These are phyloP conservation scores for Medicago ruthenica DNA, from an alignment of 306 rosid genomes.

Conservation along the genomic window DNA sequence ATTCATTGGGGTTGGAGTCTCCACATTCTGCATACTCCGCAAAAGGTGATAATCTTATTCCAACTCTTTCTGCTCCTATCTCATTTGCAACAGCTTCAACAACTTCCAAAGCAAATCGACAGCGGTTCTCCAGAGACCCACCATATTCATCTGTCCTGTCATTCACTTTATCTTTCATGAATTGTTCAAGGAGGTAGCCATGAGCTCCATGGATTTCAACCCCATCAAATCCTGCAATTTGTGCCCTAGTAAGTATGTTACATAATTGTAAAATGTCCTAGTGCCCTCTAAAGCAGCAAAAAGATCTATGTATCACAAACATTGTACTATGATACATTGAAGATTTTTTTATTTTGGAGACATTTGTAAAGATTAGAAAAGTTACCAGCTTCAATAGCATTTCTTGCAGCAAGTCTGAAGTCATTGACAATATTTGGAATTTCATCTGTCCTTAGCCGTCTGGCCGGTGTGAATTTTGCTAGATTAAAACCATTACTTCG, in stretches of 20 bases:
- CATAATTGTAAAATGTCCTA: neutral
- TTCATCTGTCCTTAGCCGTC: constrained; percentile 57
- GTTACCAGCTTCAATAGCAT: constrained; percentile 68
- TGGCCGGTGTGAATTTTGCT: constrained; percentile 56
- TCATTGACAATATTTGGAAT: constrained; percentile 57
- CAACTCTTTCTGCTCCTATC: constrained; percentile 3
- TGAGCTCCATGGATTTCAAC: constrained; percentile 78
- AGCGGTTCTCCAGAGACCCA: neutral
- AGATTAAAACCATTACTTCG: constrained; percentile 23
- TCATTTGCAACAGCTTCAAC: constrained; percentile 13
- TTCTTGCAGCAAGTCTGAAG: constrained; percentile 53
- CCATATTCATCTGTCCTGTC: constrained; percentile 2
- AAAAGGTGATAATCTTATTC: constrained; percentile 6
- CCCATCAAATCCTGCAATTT: constrained; percentile 71
- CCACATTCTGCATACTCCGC: neutral
- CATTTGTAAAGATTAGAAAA: neutral
- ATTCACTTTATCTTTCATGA: constrained; percentile 55
- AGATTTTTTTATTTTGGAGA: neutral
- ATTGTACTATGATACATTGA: neutral
- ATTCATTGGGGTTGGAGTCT: neutral
- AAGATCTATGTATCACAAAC: neutral
- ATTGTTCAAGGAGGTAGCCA: constrained; percentile 73
- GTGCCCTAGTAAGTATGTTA: neutral
- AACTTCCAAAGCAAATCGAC: neutral
- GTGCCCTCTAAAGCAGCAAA: constrained; percentile 2